These are phyloP conservation scores for Microdochium paspali DNA, from an alignment of 2,329 filamentous ascomycete genomes.

Conservation along the genomic window DNA sequence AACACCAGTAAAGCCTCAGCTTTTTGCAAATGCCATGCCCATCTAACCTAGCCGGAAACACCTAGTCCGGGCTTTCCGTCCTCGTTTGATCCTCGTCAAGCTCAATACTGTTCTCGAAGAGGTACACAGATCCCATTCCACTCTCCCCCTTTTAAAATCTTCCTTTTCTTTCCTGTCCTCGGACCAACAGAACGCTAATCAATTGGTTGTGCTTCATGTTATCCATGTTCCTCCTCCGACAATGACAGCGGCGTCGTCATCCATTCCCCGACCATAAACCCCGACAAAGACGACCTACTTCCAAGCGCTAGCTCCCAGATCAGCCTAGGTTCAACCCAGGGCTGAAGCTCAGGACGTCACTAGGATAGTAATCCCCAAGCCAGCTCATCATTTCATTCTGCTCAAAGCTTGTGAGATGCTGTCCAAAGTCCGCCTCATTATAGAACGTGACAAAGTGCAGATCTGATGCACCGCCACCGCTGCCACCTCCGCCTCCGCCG, in stretches of 20 bases:
- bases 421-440: constrained; percentile 23
- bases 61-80: no score
- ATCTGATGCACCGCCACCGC: constrained; percentile 11
- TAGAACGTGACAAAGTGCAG: constrained; percentile 20
- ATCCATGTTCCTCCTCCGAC: no score
- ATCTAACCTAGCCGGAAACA: no score
- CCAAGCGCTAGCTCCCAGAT: no score
- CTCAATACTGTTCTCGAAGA: no score
- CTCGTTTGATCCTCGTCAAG: no score
- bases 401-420: constrained; percentile 21
- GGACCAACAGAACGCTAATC: no score
- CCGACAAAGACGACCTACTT: no score
- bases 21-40: neutral
- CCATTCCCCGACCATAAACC: no score
- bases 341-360: constrained; percentile 18
- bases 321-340: neutral
- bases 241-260: no score
- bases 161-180: neutral
- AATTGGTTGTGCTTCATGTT: no score
- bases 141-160: neutral
- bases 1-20: neutral
- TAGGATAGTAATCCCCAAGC: constrained; percentile 22
- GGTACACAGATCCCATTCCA: no score
- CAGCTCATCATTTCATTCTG: constrained; percentile 23
- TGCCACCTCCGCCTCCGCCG: neutral